Evolutionary conservation across 805 yeast genomes (phyloP).

Genomic region (Candida ficus): DNA sequence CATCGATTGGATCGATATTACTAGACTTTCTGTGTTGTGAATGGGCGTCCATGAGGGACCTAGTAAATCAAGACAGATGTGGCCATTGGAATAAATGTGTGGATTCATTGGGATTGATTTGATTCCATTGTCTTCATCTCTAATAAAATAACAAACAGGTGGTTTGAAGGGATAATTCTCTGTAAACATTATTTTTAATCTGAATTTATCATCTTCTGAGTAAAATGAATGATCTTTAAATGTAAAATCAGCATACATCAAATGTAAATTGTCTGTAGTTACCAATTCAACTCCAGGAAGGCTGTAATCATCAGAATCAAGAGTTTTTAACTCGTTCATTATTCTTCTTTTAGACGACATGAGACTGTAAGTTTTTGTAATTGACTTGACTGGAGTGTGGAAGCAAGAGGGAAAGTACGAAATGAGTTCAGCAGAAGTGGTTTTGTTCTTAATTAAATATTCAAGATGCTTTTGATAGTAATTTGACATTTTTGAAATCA

Average conservation of each 20-base stretch:
- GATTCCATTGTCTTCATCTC: conserved; percentile 7
- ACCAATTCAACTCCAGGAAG: conserved; percentile 25
- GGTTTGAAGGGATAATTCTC: conserved; percentile 51
- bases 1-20: conserved; percentile 63
- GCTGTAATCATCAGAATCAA: conserved; percentile 10
- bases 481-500: background rate
- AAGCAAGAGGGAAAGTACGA: background rate
- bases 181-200: conserved; percentile 39
- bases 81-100: conserved; percentile 71
- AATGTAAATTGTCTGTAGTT: conserved; percentile 29
- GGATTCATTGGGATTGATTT: conserved; percentile 61
- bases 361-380: conserved; percentile 3
- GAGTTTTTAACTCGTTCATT: conserved; percentile 21
- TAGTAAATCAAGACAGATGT: conserved; percentile 64
- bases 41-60: conserved; percentile 36
- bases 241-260: conserved; percentile 34
- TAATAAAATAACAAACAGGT: conserved; percentile 53
- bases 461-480: background rate
- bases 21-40: conserved; percentile 35
- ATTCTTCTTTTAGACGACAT: conserved; percentile 21
- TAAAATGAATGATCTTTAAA: conserved; percentile 34
- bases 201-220: conserved; percentile 28
- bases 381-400: conserved; percentile 1
- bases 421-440: background rate
- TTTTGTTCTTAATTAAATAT: background rate